Base-by-base conservation (phyloP, 805 yeast species). In the Hanseniaspora singularis region DNA sequence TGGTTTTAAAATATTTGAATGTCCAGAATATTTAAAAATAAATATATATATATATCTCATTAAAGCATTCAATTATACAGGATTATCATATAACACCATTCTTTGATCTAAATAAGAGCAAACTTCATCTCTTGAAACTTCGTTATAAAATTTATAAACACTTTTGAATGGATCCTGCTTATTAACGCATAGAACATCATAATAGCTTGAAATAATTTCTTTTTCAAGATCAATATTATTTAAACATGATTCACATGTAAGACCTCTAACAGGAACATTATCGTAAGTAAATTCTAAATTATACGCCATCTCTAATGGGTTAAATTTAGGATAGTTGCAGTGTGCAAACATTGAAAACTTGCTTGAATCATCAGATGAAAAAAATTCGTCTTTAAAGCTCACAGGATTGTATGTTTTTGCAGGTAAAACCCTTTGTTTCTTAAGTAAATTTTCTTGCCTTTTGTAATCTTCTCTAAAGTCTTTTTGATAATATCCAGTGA, bases 401-500 rank as follows among this genome's bases (percentile, higher is more conserved):
- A 48, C 16, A 3, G 46, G 19, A 6, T 49, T 28, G 38, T 46
- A 50, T 4, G 20, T 19, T 19, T 14, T 8, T 11, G 28, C 1
- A 9, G 14, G 2, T 15, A 11, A 27, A 4, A 3, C 11, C 18
- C 40, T 47, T 30, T 42, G 33, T n/a, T 15, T 20, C 47, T 51
- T 23, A 5, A 36, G 24, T n/a, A 36, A 10, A 4, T 14, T 15
- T 22, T 22, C 11, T 12, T 36, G 22, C 2, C 49, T 52, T 24
- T 51, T 47, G 46, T 65, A 74, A 59, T 82, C 94, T 33, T 71
- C 70, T n/a, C 68, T 60, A 2, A 88, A 85, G 56, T 80, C 76
- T 51, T 67, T 74, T 59, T 84, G 94, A 4, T 81, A 79, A 86
- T 84, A 83, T 2, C 81, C 84, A 7, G 78, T 72, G 16, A 88